Conservation (phyloP, 1,284 basidiomycete genomes). For the Xerocomus minutiporus region DNA sequence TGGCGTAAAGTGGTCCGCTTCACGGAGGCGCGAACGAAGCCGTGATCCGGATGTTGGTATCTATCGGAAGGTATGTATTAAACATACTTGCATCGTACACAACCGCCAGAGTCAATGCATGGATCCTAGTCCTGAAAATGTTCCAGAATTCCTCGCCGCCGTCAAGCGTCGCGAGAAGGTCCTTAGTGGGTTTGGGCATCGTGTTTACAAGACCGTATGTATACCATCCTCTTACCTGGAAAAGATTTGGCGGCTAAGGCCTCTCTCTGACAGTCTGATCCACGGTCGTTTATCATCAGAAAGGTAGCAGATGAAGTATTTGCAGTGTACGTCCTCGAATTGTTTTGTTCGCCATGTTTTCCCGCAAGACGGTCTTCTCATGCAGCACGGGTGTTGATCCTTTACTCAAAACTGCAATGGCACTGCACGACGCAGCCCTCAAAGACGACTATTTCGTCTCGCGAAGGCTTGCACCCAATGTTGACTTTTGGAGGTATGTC, state of each 20-base stretch:
- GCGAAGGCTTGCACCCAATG: slow-evolving; percentile 74
- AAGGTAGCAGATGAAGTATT: slow-evolving; percentile 87
- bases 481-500: slow-evolving; percentile 67
- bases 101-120: slow-evolving; percentile 1
- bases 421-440: slow-evolving; percentile 80
- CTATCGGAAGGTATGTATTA: slow-evolving; percentile 68
- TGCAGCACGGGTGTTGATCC: slow-evolving; percentile 74
- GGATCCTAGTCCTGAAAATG: slow-evolving; percentile 64
- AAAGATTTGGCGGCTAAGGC: slow-evolving; percentile 2
- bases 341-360: not conserved
- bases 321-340: slow-evolving; percentile 51
- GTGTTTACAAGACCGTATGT: slow-evolving; percentile 78
- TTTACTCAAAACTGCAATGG: slow-evolving; percentile 82
- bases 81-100: not conserved
- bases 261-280: slow-evolving; percentile 60
- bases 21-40: slow-evolving; percentile 87
- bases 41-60: slow-evolving; percentile 84
- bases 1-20: slow-evolving; percentile 61
- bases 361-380: slow-evolving; percentile 1
- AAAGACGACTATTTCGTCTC: slow-evolving; percentile 83
- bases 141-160: slow-evolving; percentile 77
- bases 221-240: not conserved
- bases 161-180: slow-evolving; percentile 85
- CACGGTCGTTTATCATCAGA: slow-evolving; percentile 81
- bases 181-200: slow-evolving; percentile 82